Evolutionary conservation across 441 rosid genomes (phyloP).

Genomic region (Flueggea neowawraea): DNA sequence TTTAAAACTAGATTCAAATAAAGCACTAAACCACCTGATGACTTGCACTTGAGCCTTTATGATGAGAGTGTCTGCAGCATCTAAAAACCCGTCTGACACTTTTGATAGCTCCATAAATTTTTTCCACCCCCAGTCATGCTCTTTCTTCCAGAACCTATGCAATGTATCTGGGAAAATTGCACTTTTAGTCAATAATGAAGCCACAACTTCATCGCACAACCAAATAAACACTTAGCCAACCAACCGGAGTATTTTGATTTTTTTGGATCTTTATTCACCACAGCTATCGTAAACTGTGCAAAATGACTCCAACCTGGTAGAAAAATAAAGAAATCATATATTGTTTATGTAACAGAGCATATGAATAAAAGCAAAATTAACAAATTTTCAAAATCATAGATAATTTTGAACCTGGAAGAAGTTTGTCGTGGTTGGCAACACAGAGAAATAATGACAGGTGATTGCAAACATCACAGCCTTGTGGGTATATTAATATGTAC

Average conservation of each 20-base stretch:
- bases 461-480: slow-evolving; percentile 97
- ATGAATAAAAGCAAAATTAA: slow-evolving; percentile 3
- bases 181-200: slow-evolving; percentile 21
- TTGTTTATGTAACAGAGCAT: slow-evolving; percentile 7
- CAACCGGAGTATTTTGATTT: slow-evolving; percentile 93
- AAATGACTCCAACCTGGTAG: slow-evolving; percentile 97
- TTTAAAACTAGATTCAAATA: not conserved
- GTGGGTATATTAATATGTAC: slow-evolving; percentile 98
- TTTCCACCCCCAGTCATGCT: slow-evolving; percentile 99
- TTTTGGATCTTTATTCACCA: slow-evolving; percentile 82
- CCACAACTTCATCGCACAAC: slow-evolving; percentile 8
- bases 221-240: slow-evolving; percentile 22
- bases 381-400: slow-evolving; percentile 3
- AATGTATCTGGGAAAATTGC: slow-evolving; percentile 63
- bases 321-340: slow-evolving; percentile 13
- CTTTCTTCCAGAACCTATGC: slow-evolving; percentile 97
- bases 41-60: slow-evolving; percentile 98
- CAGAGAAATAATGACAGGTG: slow-evolving; percentile 98
- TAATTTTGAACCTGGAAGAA: slow-evolving; percentile 79
- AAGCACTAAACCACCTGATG: slow-evolving; percentile 56
- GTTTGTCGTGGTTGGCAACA: slow-evolving; percentile 95
- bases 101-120: slow-evolving; percentile 90
- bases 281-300: slow-evolving; percentile 98
- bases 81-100: slow-evolving; percentile 82
- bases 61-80: slow-evolving; percentile 66